Base-by-base conservation (phyloP, 2,329 filamentous ascomycete genomes). In the Xylariaceae sp. region DNA sequence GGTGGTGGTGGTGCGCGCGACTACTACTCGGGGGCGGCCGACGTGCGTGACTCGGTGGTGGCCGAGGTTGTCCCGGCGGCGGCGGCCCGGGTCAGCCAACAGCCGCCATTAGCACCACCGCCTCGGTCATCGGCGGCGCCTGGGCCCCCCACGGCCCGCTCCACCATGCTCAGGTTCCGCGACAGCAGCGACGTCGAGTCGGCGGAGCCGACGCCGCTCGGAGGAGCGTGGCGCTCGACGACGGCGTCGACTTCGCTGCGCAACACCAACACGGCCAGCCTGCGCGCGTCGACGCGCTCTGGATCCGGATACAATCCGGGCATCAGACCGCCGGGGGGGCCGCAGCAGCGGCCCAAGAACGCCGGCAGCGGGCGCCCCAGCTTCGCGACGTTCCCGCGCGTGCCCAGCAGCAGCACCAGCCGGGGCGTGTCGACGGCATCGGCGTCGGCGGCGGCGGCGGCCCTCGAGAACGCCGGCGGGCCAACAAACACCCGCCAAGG, bases 121-220 rank as follows among this genome's bases (percentile, higher is more conserved):
- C n/a, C n/a, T n/a, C n/a, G n/a, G n/a, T n/a, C n/a, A n/a, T n/a
- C n/a, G n/a, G n/a, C n/a, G n/a, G n/a, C n/a, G n/a, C n/a, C n/a
- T n/a, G n/a, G n/a, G n/a, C n/a, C n/a, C n/a, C 27, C 27, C 16
- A n/a, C 27, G 8, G 19, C 14, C 36, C 14, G 28, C 12, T 14
- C 33, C 29, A 47, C 35, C 28, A 44, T 44, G 17, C 44, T 53
- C 26, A 39, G 39, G 9, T 55, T 55, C 40, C 49, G 51, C 14
- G 52, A 55, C 31, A 53, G 50, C 32, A 52, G 47, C 37, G 52
- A 55, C 12, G 27, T 50, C 7, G 46, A 51, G 17, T 52, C 50
- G 5, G 43, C 30, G 12, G 46, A 41, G 31, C 37, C 43, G 23
- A 46, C 49, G 7, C 44, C 37, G 10, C 35, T 27, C 11, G 29